Base-by-base conservation (phyloP, 1,139 yeast species). In the Saccharomycopsis phalli region DNA sequence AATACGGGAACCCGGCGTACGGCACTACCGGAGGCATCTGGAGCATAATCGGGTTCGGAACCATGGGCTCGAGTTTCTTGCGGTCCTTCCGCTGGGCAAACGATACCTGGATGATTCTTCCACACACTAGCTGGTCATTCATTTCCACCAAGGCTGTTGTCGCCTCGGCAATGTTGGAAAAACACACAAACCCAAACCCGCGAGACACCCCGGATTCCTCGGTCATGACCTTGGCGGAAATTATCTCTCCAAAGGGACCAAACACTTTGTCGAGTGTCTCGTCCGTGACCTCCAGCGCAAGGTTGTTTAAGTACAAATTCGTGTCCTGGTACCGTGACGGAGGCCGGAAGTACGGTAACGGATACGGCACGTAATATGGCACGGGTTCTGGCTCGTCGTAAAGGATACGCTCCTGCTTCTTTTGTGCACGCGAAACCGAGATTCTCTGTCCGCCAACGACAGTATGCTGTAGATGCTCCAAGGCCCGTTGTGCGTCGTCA, bases 121-220 rank as follows among this genome's bases (percentile, higher is more conserved):
- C 56, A 38, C 60, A 58, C 4, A 61, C 28, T 8, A 50, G 46
- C 2, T 66, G 23, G 17, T 35, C 66, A 45, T 69, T 61, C 57
- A 71, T 67, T 11, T 61, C 58, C 17, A 66, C 53, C 26, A 69
- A 52, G 1, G 75, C 75, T 31, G 61, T 57, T 1, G 71, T 66
- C 1, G 75, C 75, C 50, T 67, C 70, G 7, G 62, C 48, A 7
- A 71, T 65, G 28, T 64, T 61, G 40, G 60, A 60, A 51, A 64
- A 71, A 43, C 73, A 69, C 11, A 71, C 74, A 52, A 71, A 70
- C 1, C 75, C 76, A 50, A 65, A 71, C 0, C 75, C 74, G n/a
- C 31, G 26, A 7, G 41, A 38, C 0, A 50, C 27, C 1, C 65
- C 65, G 4, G 4, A 3, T 11, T 39, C 39, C 16, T 60, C 59